Evolutionary conservation across 805 yeast species (phyloP).

Genomic region (Kazachstania martiniae): DNA sequence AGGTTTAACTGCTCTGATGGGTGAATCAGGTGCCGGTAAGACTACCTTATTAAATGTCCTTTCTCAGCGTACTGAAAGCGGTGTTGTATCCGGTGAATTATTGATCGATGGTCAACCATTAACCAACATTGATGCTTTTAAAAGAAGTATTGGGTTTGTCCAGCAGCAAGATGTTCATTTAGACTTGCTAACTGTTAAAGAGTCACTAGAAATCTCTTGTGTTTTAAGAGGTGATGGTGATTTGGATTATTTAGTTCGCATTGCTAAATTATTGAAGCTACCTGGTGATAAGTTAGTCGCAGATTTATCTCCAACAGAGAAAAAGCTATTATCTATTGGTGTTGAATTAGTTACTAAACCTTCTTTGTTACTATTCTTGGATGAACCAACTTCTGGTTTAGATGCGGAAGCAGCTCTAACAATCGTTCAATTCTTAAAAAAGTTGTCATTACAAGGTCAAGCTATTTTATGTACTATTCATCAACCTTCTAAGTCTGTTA

Average conservation of each 20-base stretch:
- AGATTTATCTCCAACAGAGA: slow-evolving; percentile 45
- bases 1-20: slow-evolving; percentile 52
- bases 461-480: slow-evolving; percentile 54
- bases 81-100: slow-evolving; percentile 48
- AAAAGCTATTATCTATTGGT: slow-evolving; percentile 44
- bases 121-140: slow-evolving; percentile 33
- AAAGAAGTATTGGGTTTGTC: slow-evolving; percentile 46
- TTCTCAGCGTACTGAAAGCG: slow-evolving; percentile 41
- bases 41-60: slow-evolving; percentile 46
- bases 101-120: slow-evolving; percentile 43
- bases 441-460: slow-evolving; percentile 41
- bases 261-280: slow-evolving; percentile 34
- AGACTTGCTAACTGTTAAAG: slow-evolving; percentile 41
- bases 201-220: slow-evolving; percentile 43
- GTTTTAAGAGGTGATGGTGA: slow-evolving; percentile 33
- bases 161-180: slow-evolving; percentile 51
- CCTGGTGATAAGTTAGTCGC: slow-evolving; percentile 35
- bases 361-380: slow-evolving; percentile 41
- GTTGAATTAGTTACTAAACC: slow-evolving; percentile 48
- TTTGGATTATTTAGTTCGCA: slow-evolving; percentile 21
- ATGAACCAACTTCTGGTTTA: slow-evolving; percentile 52
- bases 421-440: slow-evolving; percentile 39
- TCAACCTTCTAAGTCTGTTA: slow-evolving; percentile 53
- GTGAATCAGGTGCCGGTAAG: slow-evolving; percentile 58
- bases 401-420: slow-evolving; percentile 56